These are phyloP conservation scores for Agrocybe chaxingu DNA, from an alignment of 768 basidiomycete species.

Conservation along the genomic window DNA sequence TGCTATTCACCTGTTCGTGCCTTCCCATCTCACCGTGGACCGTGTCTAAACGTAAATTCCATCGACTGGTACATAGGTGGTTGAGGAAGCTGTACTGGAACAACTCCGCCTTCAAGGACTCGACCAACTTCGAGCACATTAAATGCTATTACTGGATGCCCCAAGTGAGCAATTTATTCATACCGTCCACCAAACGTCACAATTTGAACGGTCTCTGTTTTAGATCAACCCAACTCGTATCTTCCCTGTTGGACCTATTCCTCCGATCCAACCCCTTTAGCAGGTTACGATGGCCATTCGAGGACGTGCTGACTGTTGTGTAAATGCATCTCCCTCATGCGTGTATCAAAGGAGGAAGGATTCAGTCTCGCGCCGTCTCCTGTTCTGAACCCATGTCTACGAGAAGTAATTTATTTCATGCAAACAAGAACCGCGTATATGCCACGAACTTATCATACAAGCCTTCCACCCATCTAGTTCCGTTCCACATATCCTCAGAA, in stretches of 20 bases:
- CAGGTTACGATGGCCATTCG: too few species aligned
- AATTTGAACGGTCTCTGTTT: background rate
- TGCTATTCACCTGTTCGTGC: slow-evolving; percentile 59
- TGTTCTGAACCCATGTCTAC: too few species aligned
- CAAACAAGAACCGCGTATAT: background rate
- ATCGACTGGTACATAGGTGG: slow-evolving; percentile 48
- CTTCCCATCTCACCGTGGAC: background rate
- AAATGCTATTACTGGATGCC: slow-evolving; percentile 74
- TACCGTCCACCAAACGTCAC: background rate
- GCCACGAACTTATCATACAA: background rate
- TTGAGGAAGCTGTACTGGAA: slow-evolving; percentile 91
- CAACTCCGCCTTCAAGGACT: slow-evolving; percentile 78
- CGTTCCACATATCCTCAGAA: slow-evolving; percentile 27
- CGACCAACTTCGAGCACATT: slow-evolving; percentile 89
- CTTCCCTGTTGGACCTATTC: slow-evolving; percentile 73
- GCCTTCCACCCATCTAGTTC: background rate
- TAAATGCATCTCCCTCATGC: too few species aligned
- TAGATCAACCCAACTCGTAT: slow-evolving; percentile 80
- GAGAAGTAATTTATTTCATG: background rate
- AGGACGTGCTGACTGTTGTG: too few species aligned
- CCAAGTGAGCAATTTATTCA: slow-evolving; percentile 33
- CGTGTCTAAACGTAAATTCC: background rate
- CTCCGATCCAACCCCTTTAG: slow-evolving; percentile 61
- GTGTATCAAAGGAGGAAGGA: too few species aligned
- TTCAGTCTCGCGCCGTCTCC: too few species aligned